phyloP scores from a whole-genome alignment of 345 rosid species.

The Rhizophora mangle region DNA sequence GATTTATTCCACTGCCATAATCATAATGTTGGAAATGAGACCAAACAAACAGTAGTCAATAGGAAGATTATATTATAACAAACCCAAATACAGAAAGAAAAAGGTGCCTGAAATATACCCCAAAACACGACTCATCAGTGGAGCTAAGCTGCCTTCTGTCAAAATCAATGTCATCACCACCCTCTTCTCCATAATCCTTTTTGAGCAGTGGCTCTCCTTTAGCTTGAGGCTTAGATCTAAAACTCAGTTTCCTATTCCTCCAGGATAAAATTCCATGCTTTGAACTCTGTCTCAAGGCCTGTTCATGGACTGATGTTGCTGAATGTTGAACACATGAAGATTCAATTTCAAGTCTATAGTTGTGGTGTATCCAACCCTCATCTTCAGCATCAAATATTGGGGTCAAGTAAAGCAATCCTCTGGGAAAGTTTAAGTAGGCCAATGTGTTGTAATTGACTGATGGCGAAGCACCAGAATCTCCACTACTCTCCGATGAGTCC shows the following conservation, averaged over 20 bases:
- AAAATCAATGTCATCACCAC: constrained; percentile 62
- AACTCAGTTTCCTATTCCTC: constrained; percentile 52
- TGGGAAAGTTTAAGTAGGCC: constrained; percentile 44
- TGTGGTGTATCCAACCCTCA: constrained; percentile 51
- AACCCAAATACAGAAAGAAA: background rate
- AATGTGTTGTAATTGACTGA: constrained; percentile 50
- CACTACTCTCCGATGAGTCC: constrained; percentile 28
- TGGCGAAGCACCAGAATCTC: constrained; percentile 28
- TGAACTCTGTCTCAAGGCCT: constrained; percentile 19
- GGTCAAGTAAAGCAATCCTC: constrained; percentile 28
- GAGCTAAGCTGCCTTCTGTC: constrained; percentile 63
- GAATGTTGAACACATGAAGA: constrained; percentile 33
- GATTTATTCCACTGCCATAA: constrained; percentile 40
- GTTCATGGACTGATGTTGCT: constrained; percentile 27
- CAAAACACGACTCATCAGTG: constrained; percentile 49
- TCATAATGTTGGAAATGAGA: constrained; percentile 8
- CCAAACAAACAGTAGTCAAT: background rate
- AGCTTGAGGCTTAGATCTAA: constrained; percentile 32
- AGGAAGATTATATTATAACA: background rate
- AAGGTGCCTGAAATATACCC: constrained; percentile 17
- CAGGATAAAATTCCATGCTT: constrained; percentile 49
- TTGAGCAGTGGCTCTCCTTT: constrained; percentile 60
- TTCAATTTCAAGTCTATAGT: constrained; percentile 35
- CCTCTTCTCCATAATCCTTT: constrained; percentile 50
- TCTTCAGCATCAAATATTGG: constrained; percentile 32